Evolutionary conservation across 2,329 filamentous ascomycete genomes (phyloP).

Genomic region (Dichotomopilus funicola): DNA sequence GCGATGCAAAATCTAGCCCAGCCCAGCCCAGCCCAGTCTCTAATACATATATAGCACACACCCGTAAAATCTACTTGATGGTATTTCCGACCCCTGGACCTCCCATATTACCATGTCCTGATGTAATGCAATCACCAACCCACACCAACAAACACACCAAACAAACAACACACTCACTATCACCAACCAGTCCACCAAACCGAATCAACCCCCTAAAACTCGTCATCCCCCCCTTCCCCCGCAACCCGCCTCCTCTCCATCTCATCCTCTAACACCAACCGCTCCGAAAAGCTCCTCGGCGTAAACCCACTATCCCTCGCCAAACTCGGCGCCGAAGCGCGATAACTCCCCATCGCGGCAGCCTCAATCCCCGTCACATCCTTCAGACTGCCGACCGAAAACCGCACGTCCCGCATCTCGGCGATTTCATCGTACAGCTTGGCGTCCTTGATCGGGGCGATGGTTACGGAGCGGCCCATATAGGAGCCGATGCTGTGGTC

Average conservation of each 20-base stretch:
- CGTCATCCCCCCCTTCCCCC: background rate
- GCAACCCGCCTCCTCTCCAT: slow-evolving; percentile 20
- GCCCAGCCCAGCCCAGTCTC: no score
- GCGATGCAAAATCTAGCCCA: slow-evolving; percentile 14
- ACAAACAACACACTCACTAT: background rate
- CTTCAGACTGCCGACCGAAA: slow-evolving; percentile 38
- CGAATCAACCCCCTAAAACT: background rate
- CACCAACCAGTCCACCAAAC: background rate
- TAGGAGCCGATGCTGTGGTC: slow-evolving; percentile 33
- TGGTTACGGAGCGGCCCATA: slow-evolving; percentile 33
- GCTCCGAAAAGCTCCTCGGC: slow-evolving; percentile 30
- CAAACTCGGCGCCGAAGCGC: slow-evolving; percentile 20
- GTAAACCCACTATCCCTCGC: slow-evolving; percentile 8
- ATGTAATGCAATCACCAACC: no score
- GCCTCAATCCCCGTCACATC: slow-evolving; percentile 27
- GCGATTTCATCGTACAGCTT: slow-evolving; percentile 34
- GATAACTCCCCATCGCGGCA: slow-evolving; percentile 26
- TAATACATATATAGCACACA: slow-evolving; percentile 10
- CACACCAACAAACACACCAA: background rate
- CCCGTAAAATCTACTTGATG: background rate
- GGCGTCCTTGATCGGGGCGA: slow-evolving; percentile 34
- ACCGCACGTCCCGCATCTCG: slow-evolving; percentile 32
- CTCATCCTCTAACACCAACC: slow-evolving; percentile 26
- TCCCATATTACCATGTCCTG: no score
- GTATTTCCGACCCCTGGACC: background rate